A percentile compares a stretch with the other conserved stretches of the same genome.
Evolutionary conservation across 352 stramenopile genomes (phyloP).

Genomic region (Phytophthora aleatoria): DNA sequence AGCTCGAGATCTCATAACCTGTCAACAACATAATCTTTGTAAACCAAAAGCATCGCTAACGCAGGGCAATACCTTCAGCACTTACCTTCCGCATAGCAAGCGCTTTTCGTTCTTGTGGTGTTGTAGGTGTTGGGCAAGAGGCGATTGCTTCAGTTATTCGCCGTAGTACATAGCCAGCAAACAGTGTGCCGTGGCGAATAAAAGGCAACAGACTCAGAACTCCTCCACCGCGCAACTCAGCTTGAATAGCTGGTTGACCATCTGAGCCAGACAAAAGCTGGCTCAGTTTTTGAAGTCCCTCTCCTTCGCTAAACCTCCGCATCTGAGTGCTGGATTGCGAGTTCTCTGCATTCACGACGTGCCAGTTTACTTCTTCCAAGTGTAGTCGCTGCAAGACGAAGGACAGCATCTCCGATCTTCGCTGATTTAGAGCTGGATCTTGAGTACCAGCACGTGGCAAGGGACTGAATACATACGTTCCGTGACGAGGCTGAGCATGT

Average conservation of each 20-base stretch:
- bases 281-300: slow-evolving; percentile 55
- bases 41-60: not conserved
- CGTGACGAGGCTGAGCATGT: slow-evolving; percentile 26
- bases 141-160: slow-evolving; percentile 48
- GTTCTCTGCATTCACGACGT: slow-evolving; percentile 48
- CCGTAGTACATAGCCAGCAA: slow-evolving; percentile 55
- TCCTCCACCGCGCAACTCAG: slow-evolving; percentile 65
- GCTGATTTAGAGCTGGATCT: slow-evolving; percentile 14
- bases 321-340: slow-evolving; percentile 46
- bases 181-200: slow-evolving; percentile 72
- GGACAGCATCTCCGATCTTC: slow-evolving; percentile 14
- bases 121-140: slow-evolving; percentile 39
- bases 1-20: slow-evolving; percentile 76
- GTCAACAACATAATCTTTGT: not conserved
- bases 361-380: slow-evolving; percentile 58
- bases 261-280: slow-evolving; percentile 46
- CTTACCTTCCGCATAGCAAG: slow-evolving; percentile 67
- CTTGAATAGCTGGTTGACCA: slow-evolving; percentile 63
- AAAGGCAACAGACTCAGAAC: slow-evolving; percentile 78
- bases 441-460: slow-evolving; percentile 27
- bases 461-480: slow-evolving; percentile 40
- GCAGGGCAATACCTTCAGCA: not conserved
- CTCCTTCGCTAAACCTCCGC: slow-evolving; percentile 49
- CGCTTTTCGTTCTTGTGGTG: slow-evolving; percentile 54
- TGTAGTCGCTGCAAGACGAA: slow-evolving; percentile 36